These are phyloP conservation scores for Tylopilus rubrobrunneus DNA, from an alignment of 768 basidiomycete species.

Conservation along the genomic window DNA sequence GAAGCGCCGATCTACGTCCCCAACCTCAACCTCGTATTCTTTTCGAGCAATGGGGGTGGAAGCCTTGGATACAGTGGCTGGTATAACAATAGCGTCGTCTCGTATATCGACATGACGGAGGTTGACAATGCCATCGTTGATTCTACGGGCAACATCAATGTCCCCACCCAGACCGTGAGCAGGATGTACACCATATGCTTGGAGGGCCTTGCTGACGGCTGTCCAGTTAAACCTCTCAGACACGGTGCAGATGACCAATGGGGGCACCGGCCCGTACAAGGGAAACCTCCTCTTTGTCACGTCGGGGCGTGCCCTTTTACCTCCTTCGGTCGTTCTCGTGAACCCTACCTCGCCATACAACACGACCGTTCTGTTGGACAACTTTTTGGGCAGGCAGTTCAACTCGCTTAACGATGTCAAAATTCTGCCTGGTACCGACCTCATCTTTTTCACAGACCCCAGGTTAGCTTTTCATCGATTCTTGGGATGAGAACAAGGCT, in stretches of 20 bases:
- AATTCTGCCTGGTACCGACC: constrained; percentile 60
- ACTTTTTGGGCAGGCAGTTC: constrained; percentile 78
- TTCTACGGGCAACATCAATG: constrained; percentile 38
- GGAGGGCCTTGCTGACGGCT: neutral
- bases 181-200: neutral
- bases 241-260: constrained; percentile 66
- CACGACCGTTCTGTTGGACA: constrained; percentile 67
- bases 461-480: constrained; percentile 38
- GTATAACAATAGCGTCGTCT: constrained; percentile 59
- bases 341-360: constrained; percentile 65
- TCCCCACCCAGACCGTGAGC: constrained; percentile 43
- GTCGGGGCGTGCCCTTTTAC: constrained; percentile 59
- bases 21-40: constrained; percentile 65
- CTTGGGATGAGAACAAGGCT: neutral
- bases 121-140: constrained; percentile 44
- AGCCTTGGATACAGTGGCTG: constrained; percentile 59
- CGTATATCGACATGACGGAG: constrained; percentile 57
- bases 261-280: constrained; percentile 60
- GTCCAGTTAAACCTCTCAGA: constrained; percentile 54
- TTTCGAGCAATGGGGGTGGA: constrained; percentile 69
- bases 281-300: constrained; percentile 58
- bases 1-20: constrained; percentile 71
- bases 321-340: constrained; percentile 62
- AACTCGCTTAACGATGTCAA: constrained; percentile 82
- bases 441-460: constrained; percentile 75